phyloP scores from a whole-genome alignment of 1,139 yeast species.

The Nadsonia starkeyi-henricii region DNA sequence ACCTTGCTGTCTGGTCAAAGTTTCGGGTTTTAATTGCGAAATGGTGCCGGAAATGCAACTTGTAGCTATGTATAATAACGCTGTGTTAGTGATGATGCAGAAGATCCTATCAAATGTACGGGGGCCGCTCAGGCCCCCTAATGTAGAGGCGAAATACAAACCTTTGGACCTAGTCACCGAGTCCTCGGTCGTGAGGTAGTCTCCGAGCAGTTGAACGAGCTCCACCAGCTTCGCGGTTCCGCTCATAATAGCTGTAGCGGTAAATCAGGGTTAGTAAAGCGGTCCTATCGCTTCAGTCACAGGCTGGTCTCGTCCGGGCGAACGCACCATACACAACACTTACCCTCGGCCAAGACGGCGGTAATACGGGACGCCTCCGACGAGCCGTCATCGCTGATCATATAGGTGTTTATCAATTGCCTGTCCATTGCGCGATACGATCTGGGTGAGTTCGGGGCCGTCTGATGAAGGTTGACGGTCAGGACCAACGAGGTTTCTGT shows the following conservation, averaged over 20 bases:
- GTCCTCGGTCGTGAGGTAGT: slow-evolving; percentile 54
- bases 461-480: too few species aligned
- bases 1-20: slow-evolving; percentile 47
- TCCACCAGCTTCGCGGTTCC: slow-evolving; percentile 34
- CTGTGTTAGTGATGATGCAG: neutral
- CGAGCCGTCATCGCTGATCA: slow-evolving; percentile 25
- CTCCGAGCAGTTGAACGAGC: slow-evolving; percentile 42
- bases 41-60: slow-evolving; percentile 45
- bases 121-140: too few species aligned
- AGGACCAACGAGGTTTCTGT: too few species aligned
- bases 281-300: too few species aligned
- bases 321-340: slow-evolving; percentile 4
- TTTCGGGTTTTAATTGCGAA: slow-evolving; percentile 23
- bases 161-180: slow-evolving; percentile 33
- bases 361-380: slow-evolving; percentile 18
- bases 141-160: slow-evolving; percentile 6
- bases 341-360: slow-evolving; percentile 16
- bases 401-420: slow-evolving; percentile 10
- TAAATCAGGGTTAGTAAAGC: slow-evolving; percentile 2
- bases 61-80: slow-evolving; percentile 37
- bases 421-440: slow-evolving; percentile 11
- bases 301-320: neutral
- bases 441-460: too few species aligned
- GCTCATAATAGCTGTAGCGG: slow-evolving; percentile 20
- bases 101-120: too few species aligned